These are phyloP conservation scores for Pelargonium cotyledonis DNA, from an alignment of 441 rosid species.

Conservation along the genomic window DNA sequence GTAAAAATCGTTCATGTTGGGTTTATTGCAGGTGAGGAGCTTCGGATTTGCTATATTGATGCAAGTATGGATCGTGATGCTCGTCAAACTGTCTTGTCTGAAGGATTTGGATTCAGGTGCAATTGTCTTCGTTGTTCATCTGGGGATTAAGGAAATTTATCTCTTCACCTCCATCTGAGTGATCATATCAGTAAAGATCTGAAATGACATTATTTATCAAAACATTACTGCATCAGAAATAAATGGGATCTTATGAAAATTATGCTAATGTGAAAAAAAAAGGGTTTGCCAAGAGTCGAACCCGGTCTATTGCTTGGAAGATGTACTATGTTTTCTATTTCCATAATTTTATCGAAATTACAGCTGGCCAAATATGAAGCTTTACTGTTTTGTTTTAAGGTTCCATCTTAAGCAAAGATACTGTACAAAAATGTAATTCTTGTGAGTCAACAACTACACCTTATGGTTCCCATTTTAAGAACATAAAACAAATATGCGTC, in stretches of 20 bases:
- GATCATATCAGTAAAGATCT: not conserved
- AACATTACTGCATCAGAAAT: not conserved
- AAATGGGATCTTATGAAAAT: not conserved
- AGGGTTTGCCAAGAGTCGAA: no score
- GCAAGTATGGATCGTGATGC: slow-evolving; percentile 69
- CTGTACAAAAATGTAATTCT: slow-evolving; percentile 1
- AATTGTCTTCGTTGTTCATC: slow-evolving; percentile 58
- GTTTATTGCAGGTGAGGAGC: slow-evolving; percentile 70
- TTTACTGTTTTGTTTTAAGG: not conserved
- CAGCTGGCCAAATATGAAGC: not conserved
- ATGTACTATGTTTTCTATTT: not conserved
- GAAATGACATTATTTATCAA: not conserved
- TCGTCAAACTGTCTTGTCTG: slow-evolving; percentile 44
- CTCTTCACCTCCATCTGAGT: not conserved
- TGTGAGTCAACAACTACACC: slow-evolving; percentile 1
- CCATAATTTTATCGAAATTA: not conserved
- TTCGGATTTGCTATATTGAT: slow-evolving; percentile 77
- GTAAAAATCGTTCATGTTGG: not conserved
- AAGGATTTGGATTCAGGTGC: slow-evolving; percentile 75
- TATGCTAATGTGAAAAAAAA: not conserved
- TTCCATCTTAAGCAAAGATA: not conserved
- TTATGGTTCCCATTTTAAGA: not conserved
- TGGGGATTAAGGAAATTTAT: slow-evolving; percentile 35
- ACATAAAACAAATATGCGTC: not conserved
- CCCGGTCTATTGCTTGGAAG: no score